A percentile compares a stretch with the other conserved stretches of the same genome.
Conservation (phyloP, 306 rosid genomes). For the Gleditsia sinensis region DNA sequence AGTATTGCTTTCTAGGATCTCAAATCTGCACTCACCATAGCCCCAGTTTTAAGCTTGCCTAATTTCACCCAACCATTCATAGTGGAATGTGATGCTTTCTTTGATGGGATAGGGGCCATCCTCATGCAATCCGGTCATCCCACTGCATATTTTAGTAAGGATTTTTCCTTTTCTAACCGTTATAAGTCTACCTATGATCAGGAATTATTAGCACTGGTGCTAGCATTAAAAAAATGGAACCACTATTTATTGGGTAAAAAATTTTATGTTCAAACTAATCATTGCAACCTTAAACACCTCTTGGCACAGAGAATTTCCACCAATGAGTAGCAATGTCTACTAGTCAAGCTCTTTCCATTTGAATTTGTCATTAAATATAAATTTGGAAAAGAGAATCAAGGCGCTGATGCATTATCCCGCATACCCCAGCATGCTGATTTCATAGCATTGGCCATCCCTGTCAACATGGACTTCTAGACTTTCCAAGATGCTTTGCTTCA, state of each 20-base stretch:
- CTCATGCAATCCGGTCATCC: background rate
- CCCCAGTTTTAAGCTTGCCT: fast-evolving
- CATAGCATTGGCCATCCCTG: background rate
- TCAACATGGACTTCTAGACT: background rate
- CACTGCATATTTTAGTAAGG: background rate
- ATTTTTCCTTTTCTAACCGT: background rate
- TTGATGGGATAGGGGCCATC: background rate
- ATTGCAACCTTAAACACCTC: background rate
- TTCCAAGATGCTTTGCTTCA: background rate
- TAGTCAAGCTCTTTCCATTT: too few relatives aligned
- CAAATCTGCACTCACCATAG: background rate
- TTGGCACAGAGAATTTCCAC: background rate
- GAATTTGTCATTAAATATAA: background rate
- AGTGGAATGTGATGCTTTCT: background rate
- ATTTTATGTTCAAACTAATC: background rate
- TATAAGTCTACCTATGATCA: too few relatives aligned
- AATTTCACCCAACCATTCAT: background rate
- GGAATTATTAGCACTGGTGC: background rate
- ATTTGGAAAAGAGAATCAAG: background rate
- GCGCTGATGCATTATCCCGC: background rate
- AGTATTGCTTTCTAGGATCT: background rate
- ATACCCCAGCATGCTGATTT: background rate
- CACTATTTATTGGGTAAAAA: background rate
- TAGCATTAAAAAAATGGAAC: background rate
- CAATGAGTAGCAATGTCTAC: background rate